Evolutionary conservation across 2,329 filamentous ascomycete species (phyloP).

Genomic region (Mycosphaerella sp.): DNA sequence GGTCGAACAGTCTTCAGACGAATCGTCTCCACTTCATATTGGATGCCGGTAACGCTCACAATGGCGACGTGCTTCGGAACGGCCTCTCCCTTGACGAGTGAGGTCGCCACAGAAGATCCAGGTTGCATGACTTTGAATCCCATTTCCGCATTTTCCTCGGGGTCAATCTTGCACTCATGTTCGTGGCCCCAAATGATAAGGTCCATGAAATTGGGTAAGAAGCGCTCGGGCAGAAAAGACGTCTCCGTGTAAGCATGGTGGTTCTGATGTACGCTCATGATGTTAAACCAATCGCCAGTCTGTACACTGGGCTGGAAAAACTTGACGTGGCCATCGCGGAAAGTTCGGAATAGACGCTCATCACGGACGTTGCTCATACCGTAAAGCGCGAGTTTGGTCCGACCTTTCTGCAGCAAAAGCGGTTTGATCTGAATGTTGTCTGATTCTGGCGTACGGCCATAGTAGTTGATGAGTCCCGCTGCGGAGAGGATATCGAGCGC

Average conservation of each 20-base stretch:
- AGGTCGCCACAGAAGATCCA: constrained; percentile 92
- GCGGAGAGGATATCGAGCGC: constrained; percentile 87
- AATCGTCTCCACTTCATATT: constrained; percentile 74
- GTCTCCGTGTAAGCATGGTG: constrained; percentile 88
- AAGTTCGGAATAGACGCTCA: constrained; percentile 88
- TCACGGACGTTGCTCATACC: constrained; percentile 95
- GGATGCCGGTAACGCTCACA: constrained; percentile 71
- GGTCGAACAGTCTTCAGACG: constrained; percentile 83
- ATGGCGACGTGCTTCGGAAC: constrained; percentile 87
- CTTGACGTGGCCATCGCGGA: constrained; percentile 85
- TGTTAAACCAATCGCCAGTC: constrained; percentile 87
- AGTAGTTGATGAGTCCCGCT: constrained; percentile 91
- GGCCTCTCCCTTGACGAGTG: constrained; percentile 80
- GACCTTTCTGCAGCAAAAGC: constrained; percentile 84
- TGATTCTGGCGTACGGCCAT: constrained; percentile 80
- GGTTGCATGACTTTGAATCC: constrained; percentile 96
- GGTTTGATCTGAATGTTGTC: constrained; percentile 93
- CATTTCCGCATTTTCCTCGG: constrained; percentile 73
- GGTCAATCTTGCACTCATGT: constrained; percentile 90
- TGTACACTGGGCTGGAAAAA: constrained; percentile 82
- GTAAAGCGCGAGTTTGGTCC: constrained; percentile 86
- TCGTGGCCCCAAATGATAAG: constrained; percentile 96
- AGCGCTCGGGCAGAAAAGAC: constrained; percentile 88
- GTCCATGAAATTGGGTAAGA: constrained; percentile 85
- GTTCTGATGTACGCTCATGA: constrained; percentile 94